Conservation (phyloP, 371 early-diverging fungal species). For the Amoeboradix gromovi region DNA sequence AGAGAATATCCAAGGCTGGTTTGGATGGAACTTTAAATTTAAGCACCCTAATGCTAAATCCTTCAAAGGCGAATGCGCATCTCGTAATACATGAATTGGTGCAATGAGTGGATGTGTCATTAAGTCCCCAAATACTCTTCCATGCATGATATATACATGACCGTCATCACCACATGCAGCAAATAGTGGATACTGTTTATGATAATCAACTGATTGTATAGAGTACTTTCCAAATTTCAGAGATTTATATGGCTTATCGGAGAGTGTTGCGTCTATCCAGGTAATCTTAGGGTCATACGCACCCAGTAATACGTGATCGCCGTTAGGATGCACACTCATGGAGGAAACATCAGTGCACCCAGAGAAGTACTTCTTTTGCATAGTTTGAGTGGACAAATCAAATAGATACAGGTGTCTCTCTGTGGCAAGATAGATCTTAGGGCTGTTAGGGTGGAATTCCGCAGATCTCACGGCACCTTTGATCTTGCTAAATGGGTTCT, state of each 20-base stretch:
- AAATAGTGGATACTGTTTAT: slow-evolving; percentile 66
- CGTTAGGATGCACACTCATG: slow-evolving; percentile 58
- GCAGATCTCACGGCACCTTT: slow-evolving; percentile 61
- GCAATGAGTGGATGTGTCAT: slow-evolving; percentile 82
- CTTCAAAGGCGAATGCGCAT: slow-evolving; percentile 5
- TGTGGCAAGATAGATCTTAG: slow-evolving; percentile 37
- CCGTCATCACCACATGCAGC: slow-evolving; percentile 79
- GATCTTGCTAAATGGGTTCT: slow-evolving; percentile 44
- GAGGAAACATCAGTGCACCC: slow-evolving; percentile 75
- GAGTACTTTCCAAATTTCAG: slow-evolving; percentile 61
- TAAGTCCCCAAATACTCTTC: slow-evolving; percentile 76
- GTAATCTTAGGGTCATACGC: slow-evolving; percentile 66
- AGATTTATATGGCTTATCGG: slow-evolving; percentile 56
- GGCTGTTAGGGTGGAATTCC: slow-evolving; percentile 70
- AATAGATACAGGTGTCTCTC: slow-evolving; percentile 56
- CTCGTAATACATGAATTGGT: slow-evolving; percentile 72
- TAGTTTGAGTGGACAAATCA: slow-evolving; percentile 55
- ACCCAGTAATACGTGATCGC: slow-evolving; percentile 78
- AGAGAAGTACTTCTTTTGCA: slow-evolving; percentile 43
- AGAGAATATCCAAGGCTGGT: slow-evolving; percentile 70
- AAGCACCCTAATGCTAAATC: slow-evolving; percentile 23
- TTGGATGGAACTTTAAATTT: slow-evolving; percentile 65
- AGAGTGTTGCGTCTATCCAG: slow-evolving; percentile 88
- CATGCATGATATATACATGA: slow-evolving; percentile 70
- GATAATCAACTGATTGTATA: slow-evolving; percentile 56